Evolutionary conservation across 306 rosid species (phyloP).

Genomic region (Prunus mume): DNA sequence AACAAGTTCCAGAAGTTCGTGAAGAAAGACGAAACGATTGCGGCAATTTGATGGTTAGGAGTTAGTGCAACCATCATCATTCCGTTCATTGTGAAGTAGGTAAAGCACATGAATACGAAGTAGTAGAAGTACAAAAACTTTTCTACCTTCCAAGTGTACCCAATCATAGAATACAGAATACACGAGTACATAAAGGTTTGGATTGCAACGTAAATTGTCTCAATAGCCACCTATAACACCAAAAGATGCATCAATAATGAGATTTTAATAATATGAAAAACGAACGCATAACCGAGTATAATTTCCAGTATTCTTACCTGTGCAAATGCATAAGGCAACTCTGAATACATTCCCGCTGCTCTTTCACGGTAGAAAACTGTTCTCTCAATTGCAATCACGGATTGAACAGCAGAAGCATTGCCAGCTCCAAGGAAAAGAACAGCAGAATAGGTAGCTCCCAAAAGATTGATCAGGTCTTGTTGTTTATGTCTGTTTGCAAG

Average conservation of each 20-base stretch:
- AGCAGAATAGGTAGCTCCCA: constrained; percentile 57
- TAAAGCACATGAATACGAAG: constrained; percentile 57
- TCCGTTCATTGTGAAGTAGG: constrained; percentile 61
- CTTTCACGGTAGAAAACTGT: constrained; percentile 69
- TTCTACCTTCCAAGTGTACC: constrained; percentile 32
- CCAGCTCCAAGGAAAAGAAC: constrained; percentile 51
- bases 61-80: constrained; percentile 68
- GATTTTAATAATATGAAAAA: not conserved
- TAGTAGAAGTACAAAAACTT: constrained; percentile 60
- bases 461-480: constrained; percentile 39
- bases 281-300: not conserved
- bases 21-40: constrained; percentile 51
- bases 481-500: constrained; percentile 22
- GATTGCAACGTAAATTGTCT: constrained; percentile 46
- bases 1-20: constrained; percentile 65
- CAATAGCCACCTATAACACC: constrained; percentile 53
- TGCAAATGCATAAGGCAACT: constrained; percentile 58
- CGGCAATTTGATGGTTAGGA: constrained; percentile 54
- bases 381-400: constrained; percentile 50
- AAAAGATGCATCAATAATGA: not conserved
- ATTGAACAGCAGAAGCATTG: constrained; percentile 47
- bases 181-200: constrained; percentile 34
- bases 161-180: constrained; percentile 59
- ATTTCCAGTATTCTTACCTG: constrained; percentile 36
- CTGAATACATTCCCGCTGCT: constrained; percentile 72